Conservation (phyloP, 805 yeast species). For the Kurtzmaniella fragi region DNA sequence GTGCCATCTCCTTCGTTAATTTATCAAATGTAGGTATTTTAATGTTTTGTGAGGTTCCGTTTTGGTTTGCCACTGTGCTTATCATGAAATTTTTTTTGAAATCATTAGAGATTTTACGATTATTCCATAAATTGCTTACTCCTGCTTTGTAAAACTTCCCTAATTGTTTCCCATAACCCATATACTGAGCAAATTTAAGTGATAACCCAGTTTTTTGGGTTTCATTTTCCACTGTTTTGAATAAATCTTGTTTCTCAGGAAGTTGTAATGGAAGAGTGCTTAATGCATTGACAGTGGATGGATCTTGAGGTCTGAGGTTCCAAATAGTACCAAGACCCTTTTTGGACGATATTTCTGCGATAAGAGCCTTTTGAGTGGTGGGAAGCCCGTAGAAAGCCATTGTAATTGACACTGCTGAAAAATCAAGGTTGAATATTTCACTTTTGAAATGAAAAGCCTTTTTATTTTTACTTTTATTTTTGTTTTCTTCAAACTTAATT, state of each 20-base stretch:
- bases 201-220: conserved; percentile 11
- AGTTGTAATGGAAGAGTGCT: conserved; percentile 27
- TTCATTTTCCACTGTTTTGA: conserved; percentile 15
- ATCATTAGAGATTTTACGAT: conserved; percentile 17
- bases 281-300: conserved; percentile 19
- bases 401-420: no score
- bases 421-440: no score
- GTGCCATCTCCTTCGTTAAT: conserved; percentile 32
- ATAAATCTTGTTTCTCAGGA: conserved; percentile 21
- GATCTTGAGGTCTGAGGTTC: no score
- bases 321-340: no score
- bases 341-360: no score
- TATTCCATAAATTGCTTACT: conserved; percentile 49
- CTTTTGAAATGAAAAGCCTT: no score
- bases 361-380: no score
- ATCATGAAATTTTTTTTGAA: conserved; percentile 13
- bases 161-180: conserved; percentile 40
- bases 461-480: no score
- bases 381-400: no score
- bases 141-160: conserved; percentile 56
- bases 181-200: conserved; percentile 34
- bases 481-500: no score
- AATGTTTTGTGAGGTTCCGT: conserved; percentile 21
- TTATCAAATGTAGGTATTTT: conserved; percentile 29
- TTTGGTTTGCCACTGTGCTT: conserved; percentile 13